A percentile compares a stretch with the other conserved stretches of the same genome.
Conservation (phyloP, 129 eudicot species). For the Flaveria bidentis region DNA sequence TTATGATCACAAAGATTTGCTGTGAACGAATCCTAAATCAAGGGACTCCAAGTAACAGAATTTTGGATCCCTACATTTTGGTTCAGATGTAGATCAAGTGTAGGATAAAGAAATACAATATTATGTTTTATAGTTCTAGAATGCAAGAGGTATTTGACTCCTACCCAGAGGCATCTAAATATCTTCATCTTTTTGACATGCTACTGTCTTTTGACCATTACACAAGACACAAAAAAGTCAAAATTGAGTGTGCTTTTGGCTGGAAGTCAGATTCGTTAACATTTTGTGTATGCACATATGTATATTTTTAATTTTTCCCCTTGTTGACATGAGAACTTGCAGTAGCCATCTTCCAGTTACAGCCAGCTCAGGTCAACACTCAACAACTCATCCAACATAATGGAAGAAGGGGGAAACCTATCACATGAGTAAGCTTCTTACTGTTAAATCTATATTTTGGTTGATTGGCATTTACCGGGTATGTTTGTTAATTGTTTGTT, state of each 20-base stretch:
- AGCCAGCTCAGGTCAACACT: constrained; percentile 30
- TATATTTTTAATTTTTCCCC: neutral
- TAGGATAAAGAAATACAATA: constrained; percentile 17
- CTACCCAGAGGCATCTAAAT: constrained; percentile 30
- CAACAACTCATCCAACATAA: constrained; percentile 18
- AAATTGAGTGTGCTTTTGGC: constrained; percentile 11
- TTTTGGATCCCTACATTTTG: neutral
- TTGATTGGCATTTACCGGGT: neutral
- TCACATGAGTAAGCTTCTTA: neutral
- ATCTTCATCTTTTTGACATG: constrained; percentile 28
- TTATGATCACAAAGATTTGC: constrained; percentile 7
- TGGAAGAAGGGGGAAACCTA: neutral
- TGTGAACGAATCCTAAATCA: neutral
- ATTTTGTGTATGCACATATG: constrained; percentile 18
- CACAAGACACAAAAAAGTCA: constrained; percentile 24
- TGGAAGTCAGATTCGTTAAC: constrained; percentile 24
- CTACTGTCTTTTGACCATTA: constrained; percentile 34
- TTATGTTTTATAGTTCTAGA: neutral
- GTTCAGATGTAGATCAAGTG: constrained; percentile 7
- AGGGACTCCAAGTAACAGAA: neutral
- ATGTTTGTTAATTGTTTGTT: too few species aligned
- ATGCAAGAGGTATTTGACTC: constrained; percentile 41
- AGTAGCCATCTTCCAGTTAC: constrained; percentile 29
- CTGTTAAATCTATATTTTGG: neutral
- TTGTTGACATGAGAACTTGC: constrained; percentile 30